These are phyloP conservation scores for Pseudoneurospora amorphoporcata DNA, from an alignment of 495 filamentous ascomycete genomes.

Conservation along the genomic window DNA sequence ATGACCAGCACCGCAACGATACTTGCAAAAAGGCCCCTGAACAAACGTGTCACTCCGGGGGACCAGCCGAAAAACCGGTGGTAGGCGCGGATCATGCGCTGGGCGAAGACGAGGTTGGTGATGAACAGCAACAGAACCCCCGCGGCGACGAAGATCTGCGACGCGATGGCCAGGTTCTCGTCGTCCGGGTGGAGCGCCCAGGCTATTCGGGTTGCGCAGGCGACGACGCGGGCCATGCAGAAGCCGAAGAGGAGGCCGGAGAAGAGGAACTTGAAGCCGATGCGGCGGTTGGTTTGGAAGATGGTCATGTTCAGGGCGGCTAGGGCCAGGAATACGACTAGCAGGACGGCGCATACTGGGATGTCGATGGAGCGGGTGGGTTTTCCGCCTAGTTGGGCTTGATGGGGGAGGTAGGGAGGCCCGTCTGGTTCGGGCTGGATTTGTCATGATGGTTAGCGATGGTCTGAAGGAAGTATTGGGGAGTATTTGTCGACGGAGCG, in stretches of 20 bases:
- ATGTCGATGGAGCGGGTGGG: conserved; percentile 50
- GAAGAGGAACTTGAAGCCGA: conserved; percentile 60
- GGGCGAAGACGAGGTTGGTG: conserved; percentile 68
- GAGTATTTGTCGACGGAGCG: background rate
- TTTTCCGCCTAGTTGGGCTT: conserved; percentile 47
- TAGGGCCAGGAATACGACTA: conserved; percentile 50
- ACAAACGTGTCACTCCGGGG: conserved; percentile 32
- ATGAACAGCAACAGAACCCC: conserved; percentile 74
- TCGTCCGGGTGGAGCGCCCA: conserved; percentile 42
- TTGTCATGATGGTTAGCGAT: background rate
- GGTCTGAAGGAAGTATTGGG: background rate
- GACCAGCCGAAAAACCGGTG: conserved; percentile 66
- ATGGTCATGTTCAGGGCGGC: conserved; percentile 57
- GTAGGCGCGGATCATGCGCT: conserved; percentile 63
- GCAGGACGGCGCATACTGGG: conserved; percentile 53
- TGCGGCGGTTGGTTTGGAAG: conserved; percentile 45
- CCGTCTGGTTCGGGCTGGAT: conserved; percentile 7
- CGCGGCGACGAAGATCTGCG: conserved; percentile 63
- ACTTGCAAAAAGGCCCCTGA: conserved; percentile 50
- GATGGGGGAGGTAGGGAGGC: conserved; percentile 22
- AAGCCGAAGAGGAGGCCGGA: conserved; percentile 65
- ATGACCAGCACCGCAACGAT: conserved; percentile 53
- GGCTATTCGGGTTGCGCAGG: conserved; percentile 53
- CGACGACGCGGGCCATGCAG: conserved; percentile 59
- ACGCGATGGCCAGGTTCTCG: conserved; percentile 53